A percentile compares a stretch with the other conserved stretches of the same genome.
These are phyloP conservation scores for Penicillium crustosum DNA, from an alignment of 2,329 filamentous ascomycete genomes.

Conservation along the genomic window DNA sequence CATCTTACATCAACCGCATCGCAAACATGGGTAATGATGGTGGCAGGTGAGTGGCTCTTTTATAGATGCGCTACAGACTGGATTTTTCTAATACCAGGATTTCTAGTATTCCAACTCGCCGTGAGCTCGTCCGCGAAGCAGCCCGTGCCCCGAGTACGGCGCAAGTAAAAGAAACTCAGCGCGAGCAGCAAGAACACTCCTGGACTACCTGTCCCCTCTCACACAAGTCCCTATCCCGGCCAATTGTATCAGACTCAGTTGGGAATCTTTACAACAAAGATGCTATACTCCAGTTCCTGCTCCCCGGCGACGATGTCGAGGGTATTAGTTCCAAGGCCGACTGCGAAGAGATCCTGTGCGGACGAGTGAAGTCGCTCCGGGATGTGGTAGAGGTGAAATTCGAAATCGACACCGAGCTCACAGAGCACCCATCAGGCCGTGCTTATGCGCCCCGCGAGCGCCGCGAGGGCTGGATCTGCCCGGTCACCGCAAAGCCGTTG, in stretches of 20 bases:
- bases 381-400: constrained; percentile 89
- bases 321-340: constrained; percentile 56
- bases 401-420: constrained; percentile 50
- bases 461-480: constrained; percentile 71
- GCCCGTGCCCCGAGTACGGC: constrained; percentile 77
- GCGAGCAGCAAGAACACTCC: constrained; percentile 79
- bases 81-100: constrained; percentile 2
- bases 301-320: constrained; percentile 56
- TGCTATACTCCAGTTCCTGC: constrained; percentile 69
- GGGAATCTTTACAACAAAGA: constrained; percentile 96
- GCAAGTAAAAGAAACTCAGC: constrained; percentile 83
- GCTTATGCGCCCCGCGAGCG: constrained; percentile 34
- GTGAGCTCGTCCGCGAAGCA: constrained; percentile 93
- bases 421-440: constrained; percentile 44
- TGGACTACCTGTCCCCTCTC: constrained; percentile 91
- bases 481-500: constrained; percentile 81
- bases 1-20: constrained; percentile 1
- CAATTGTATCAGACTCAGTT: constrained; percentile 78
- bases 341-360: constrained; percentile 61
- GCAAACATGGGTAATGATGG: constrained; percentile 90
- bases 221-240: constrained; percentile 68
- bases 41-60: constrained; percentile 58
- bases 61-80: neutral
- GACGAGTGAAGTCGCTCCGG: constrained; percentile 72
- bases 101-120: constrained; percentile 79